These are phyloP conservation scores for Colletotrichum horii DNA, from an alignment of 2,329 filamentous ascomycete species.

Conservation along the genomic window DNA sequence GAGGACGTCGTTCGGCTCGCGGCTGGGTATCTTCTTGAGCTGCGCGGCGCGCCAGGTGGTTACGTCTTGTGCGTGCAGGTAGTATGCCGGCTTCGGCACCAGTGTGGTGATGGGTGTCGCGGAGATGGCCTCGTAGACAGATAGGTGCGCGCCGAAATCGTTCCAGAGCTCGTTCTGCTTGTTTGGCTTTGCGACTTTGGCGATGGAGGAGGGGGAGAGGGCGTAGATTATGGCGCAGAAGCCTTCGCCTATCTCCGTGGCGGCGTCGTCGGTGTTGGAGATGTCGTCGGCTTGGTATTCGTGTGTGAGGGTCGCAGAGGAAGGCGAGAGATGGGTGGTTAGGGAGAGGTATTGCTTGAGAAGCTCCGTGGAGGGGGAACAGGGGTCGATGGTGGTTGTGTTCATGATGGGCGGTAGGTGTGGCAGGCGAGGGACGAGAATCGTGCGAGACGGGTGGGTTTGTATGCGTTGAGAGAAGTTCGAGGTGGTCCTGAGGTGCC, in stretches of 20 bases:
- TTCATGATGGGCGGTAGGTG: neutral
- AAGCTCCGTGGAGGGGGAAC: neutral
- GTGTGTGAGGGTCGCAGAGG: neutral
- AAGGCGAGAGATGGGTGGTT: neutral
- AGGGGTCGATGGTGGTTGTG: neutral
- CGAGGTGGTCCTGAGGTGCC: neutral
- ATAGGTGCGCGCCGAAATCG: neutral
- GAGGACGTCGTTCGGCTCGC: neutral
- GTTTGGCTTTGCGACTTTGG: neutral
- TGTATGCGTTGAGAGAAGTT: neutral
- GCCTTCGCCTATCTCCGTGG: neutral
- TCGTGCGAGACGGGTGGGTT: neutral
- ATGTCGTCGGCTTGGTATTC: neutral
- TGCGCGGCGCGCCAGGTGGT: neutral
- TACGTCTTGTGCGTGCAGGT: neutral
- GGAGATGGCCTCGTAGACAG: neutral
- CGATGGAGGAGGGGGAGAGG: neutral
- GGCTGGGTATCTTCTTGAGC: neutral
- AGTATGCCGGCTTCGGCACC: neutral
- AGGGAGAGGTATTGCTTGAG: neutral
- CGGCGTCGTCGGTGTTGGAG: neutral
- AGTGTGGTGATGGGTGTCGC: neutral
- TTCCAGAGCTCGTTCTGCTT: neutral
- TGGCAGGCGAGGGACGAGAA: neutral
- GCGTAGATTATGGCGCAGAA: neutral